These are phyloP conservation scores for Naganishia onofrii DNA, from an alignment of 768 basidiomycete genomes.

Conservation along the genomic window DNA sequence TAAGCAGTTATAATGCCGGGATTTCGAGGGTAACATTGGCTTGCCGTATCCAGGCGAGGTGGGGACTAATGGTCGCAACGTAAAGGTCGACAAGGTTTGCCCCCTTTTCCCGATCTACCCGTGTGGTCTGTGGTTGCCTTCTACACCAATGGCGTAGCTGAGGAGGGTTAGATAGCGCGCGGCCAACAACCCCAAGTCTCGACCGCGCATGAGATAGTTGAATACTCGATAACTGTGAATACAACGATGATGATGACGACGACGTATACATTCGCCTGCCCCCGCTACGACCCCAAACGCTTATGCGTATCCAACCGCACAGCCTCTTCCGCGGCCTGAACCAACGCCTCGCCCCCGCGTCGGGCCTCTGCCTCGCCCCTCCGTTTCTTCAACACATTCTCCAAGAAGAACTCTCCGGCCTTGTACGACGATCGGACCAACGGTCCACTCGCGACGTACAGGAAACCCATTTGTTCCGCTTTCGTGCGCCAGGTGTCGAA, in stretches of 20 bases:
- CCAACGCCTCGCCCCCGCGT: conserved; percentile 38
- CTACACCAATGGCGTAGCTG: too few species aligned
- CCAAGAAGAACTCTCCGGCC: conserved; percentile 95
- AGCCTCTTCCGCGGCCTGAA: conserved; percentile 31
- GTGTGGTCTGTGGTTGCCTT: too few species aligned
- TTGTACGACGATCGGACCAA: conserved; percentile 95
- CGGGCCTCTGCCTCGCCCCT: conserved; percentile 40
- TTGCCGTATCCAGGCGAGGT: too few species aligned
- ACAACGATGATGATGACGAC: too few species aligned
- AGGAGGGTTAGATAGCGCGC: too few species aligned
- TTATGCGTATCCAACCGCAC: conserved; percentile 26
- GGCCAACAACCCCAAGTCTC: too few species aligned
- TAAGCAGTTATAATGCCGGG: too few species aligned
- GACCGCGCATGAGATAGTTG: not conserved
- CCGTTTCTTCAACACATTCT: conserved; percentile 64
- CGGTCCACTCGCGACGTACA: conserved; percentile 96
- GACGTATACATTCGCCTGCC: too few species aligned
- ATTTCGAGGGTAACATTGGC: too few species aligned
- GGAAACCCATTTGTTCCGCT: conserved; percentile 90
- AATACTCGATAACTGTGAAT: not conserved
- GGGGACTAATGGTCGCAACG: too few species aligned
- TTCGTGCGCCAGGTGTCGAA: conserved; percentile 86
- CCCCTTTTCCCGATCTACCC: too few species aligned
- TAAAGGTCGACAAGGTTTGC: too few species aligned
- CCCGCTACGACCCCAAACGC: conserved; percentile 4